phyloP scores from a whole-genome alignment of 345 rosid genomes.

The Conringia planisiliqua region DNA sequence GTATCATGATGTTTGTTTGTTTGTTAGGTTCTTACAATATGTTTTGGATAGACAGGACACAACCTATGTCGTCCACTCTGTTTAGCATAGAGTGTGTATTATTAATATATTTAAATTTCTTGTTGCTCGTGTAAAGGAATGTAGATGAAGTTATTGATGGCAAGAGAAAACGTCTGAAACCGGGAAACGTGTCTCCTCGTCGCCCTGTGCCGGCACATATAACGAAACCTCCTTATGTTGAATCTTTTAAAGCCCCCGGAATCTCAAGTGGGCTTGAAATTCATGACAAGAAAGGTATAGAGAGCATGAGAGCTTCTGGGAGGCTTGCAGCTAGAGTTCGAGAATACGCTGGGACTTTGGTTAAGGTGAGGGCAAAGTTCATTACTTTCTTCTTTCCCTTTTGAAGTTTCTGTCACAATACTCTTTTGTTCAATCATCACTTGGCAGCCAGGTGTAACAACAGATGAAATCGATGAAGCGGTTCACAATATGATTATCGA shows the following conservation, averaged over 20 bases:
- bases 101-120: not conserved
- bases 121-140: conserved; percentile 33
- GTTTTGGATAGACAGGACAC: not conserved
- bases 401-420: not conserved
- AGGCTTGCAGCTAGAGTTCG: conserved; percentile 88
- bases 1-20: conserved; percentile 31
- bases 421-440: conserved; percentile 5
- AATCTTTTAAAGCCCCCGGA: conserved; percentile 50
- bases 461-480: conserved; percentile 87
- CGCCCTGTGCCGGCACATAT: conserved; percentile 76
- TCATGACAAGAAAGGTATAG: conserved; percentile 72
- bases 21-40: not conserved
- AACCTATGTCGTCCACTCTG: not conserved
- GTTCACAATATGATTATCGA: conserved; percentile 92
- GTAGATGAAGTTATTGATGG: conserved; percentile 44
- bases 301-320: conserved; percentile 86
- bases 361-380: conserved; percentile 52
- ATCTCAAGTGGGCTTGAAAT: conserved; percentile 71
- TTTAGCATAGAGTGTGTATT: not conserved
- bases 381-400: not conserved
- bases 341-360: conserved; percentile 71
- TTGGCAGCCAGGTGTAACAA: conserved; percentile 82
- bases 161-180: conserved; percentile 54
- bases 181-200: conserved; percentile 69
- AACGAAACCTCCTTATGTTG: conserved; percentile 64